phyloP scores from a whole-genome alignment of 1,139 yeast genomes.

The Candida buenavistaensis region DNA sequence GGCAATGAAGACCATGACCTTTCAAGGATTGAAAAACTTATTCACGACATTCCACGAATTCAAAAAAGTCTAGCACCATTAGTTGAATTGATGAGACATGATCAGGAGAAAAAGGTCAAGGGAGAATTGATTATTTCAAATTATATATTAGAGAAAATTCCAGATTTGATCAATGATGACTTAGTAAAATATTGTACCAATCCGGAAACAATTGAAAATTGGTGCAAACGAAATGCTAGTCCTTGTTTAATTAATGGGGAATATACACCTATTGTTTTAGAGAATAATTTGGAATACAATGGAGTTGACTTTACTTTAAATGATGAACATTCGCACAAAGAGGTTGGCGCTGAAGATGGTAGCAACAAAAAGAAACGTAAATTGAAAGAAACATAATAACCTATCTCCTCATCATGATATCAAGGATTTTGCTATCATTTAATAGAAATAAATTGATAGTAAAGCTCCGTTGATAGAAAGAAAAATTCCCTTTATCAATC shows the following conservation, averaged over 20 bases:
- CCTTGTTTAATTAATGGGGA: conserved; percentile 36
- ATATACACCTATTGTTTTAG: conserved; percentile 34
- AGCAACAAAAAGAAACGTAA: conserved; percentile 8
- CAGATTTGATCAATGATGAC: conserved; percentile 44
- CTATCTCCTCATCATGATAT: conserved; percentile 40
- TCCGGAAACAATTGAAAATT: conserved; percentile 41
- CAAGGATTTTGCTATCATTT: conserved; percentile 58
- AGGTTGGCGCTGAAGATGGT: conserved; percentile 14
- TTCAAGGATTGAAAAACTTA: conserved; percentile 24
- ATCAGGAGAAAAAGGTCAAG: conserved; percentile 7
- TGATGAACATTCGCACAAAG: conserved; percentile 11
- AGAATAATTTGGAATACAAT: conserved; percentile 15
- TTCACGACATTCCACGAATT: conserved; percentile 24
- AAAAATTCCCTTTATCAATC: conserved; percentile 67
- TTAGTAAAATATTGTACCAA: conserved; percentile 33
- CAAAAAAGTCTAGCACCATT: conserved; percentile 18
- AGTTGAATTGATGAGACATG: conserved; percentile 6
- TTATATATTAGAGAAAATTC: conserved; percentile 30
- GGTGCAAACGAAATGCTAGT: conserved; percentile 40
- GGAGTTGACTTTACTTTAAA: conserved; percentile 15
- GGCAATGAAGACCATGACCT: conserved; percentile 10
- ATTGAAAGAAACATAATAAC: not conserved
- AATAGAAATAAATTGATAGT: conserved; percentile 61
- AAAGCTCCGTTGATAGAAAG: conserved; percentile 62
- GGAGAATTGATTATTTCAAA: conserved; percentile 16